Evolutionary conservation across 2,329 filamentous ascomycete species (phyloP).

Genomic region (Sporothrix dimorphospora): DNA sequence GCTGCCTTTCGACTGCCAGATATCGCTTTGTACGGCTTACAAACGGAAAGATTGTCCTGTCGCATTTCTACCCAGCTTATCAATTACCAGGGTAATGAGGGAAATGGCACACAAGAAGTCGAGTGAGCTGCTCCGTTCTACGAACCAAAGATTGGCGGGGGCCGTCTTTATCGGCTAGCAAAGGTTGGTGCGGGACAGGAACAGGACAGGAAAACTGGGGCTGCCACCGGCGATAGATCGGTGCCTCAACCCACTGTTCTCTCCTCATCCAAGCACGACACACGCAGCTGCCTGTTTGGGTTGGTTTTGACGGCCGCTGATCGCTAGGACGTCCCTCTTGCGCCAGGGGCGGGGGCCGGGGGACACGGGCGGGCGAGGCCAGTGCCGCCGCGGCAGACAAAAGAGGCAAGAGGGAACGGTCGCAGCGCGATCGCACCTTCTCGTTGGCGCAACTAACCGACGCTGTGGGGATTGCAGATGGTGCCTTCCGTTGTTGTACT

Average conservation of each 20-base stretch:
- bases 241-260: background rate
- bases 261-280: background rate
- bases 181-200: background rate
- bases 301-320: background rate
- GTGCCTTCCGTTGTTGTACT: background rate
- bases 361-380: background rate
- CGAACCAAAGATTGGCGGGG: too few relatives aligned
- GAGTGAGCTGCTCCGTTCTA: too few relatives aligned
- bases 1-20: too few relatives aligned
- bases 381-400: background rate
- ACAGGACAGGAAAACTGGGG: background rate
- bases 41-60: too few relatives aligned
- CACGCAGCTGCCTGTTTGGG: constrained; percentile 17
- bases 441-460: constrained; percentile 22
- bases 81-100: background rate
- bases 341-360: background rate
- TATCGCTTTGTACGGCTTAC: too few relatives aligned
- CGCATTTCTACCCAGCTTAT: too few relatives aligned
- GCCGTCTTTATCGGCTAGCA: constrained; percentile 5
- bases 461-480: constrained; percentile 6
- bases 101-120: too few relatives aligned
- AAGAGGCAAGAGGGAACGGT: constrained; percentile 7
- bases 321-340: background rate
- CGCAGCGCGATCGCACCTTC: constrained; percentile 1
- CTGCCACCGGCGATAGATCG: background rate